phyloP scores from a whole-genome alignment of 768 basidiomycete species.

The Stropharia rugosoannulata region DNA sequence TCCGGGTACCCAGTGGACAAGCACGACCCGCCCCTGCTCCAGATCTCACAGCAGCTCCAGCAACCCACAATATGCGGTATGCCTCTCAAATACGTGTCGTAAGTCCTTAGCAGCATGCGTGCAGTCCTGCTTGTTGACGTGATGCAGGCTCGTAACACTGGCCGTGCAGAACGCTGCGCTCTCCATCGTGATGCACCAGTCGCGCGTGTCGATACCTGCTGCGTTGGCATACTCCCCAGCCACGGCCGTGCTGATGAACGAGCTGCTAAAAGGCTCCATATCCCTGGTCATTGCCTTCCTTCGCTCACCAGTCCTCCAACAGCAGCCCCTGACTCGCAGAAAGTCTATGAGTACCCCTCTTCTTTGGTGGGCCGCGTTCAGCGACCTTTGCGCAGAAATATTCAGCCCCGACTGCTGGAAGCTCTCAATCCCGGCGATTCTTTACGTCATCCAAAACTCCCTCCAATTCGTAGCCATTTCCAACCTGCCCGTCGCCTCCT shows the following conservation, averaged over 20 bases:
- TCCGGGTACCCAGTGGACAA: slow-evolving; percentile 41
- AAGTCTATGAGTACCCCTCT: slow-evolving; percentile 38
- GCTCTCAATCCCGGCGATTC: slow-evolving; percentile 92
- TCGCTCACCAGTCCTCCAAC: slow-evolving; percentile 38
- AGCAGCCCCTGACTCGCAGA: slow-evolving; percentile 35
- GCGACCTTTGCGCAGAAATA: slow-evolving; percentile 65
- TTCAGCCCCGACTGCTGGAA: slow-evolving; percentile 97
- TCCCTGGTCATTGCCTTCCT: slow-evolving; percentile 84
- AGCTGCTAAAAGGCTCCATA: slow-evolving; percentile 90
- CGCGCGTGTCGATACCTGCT: slow-evolving; percentile 82
- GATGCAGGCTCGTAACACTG: slow-evolving; percentile 69
- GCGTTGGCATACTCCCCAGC: slow-evolving; percentile 89
- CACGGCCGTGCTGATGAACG: slow-evolving; percentile 91
- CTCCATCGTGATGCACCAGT: slow-evolving; percentile 98
- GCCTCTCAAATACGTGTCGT: slow-evolving; percentile 83
- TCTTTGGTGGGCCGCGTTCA: slow-evolving; percentile 50
- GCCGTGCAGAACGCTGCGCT: slow-evolving; percentile 95
- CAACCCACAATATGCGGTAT: slow-evolving; percentile 64
- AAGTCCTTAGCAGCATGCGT: slow-evolving; percentile 26
- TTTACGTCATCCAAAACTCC: slow-evolving; percentile 95
- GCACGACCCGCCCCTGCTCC: slow-evolving; percentile 18
- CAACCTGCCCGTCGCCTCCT: slow-evolving; percentile 93
- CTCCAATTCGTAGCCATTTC: slow-evolving; percentile 93
- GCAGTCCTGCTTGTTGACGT: neutral
- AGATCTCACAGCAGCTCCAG: slow-evolving; percentile 28